Base-by-base conservation (phyloP, 2,329 filamentous ascomycete species). In the Colletotrichum tofieldiae region DNA sequence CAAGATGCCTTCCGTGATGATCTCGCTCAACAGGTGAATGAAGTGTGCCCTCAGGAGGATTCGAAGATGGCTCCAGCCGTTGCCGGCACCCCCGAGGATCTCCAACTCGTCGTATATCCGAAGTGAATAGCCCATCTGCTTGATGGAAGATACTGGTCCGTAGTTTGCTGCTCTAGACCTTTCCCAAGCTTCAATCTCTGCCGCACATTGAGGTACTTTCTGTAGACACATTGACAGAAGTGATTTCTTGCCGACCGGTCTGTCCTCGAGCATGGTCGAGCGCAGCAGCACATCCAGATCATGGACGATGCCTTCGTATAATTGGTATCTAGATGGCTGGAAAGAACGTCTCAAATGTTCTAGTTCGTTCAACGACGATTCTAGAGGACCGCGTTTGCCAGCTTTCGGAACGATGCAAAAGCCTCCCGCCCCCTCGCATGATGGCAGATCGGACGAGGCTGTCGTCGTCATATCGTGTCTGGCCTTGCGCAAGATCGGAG, bases 41-140 rank as follows among this genome's bases (percentile, higher is more conserved):
- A 84, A 85, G 70, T 89, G 86, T 20, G 86, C 82, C 54, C 86
- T 82, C 18, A 86, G 83, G 14, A 88, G 79, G 2, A 77, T 76
- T 59, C 83, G 81, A 1, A 89, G 80, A 70, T 85, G 82, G 65
- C 77, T 83, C 85, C 86, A 88, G 18, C 86, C 86, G 39, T 77
- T 72, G 2, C 78, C 78, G 1, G 77, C 75, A 26, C 81, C 78
- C 9, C 85, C 85, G 3, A 87, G 75, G 2, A 78, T 74, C 74
- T 89, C 86, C 20, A 89, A 75, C 20, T 88, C 84, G 55, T 84
- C 81, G 73, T 89, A 89, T 29, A 88, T 80, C 5, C 85, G 81
- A 18, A 82, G 79, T 0, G 86, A 84, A 6, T 84, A 80, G 54
- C 84, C 77, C 23, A 82, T 79, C 8, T 77, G 77, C n/a, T 82